Evolutionary conservation across 179 eudicot genomes (phyloP).

Genomic region (Drosera spatulata): DNA sequence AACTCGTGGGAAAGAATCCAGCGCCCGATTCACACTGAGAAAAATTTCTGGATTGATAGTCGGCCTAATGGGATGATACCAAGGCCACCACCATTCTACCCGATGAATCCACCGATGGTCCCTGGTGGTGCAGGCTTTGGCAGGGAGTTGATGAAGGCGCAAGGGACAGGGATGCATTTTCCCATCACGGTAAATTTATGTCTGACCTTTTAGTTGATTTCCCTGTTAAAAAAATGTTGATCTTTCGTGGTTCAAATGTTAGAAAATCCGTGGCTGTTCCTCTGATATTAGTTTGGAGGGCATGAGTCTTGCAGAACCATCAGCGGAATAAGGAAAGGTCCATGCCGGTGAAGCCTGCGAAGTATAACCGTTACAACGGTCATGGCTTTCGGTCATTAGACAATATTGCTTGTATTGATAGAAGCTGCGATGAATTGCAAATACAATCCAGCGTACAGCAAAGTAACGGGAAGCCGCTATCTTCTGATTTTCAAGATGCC

Average conservation of each 20-base stretch:
- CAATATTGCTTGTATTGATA: not conserved
- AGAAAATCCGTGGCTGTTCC: slow-evolving; percentile 11
- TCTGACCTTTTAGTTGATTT: not conserved
- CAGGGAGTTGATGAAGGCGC: slow-evolving; percentile 33
- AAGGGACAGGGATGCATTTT: slow-evolving; percentile 53
- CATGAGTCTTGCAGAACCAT: too few species aligned
- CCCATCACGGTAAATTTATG: slow-evolving; percentile 20
- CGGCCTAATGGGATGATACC: slow-evolving; percentile 21
- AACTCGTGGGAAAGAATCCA: slow-evolving; percentile 17
- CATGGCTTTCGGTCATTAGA: not conserved
- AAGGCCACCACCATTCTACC: slow-evolving; percentile 15
- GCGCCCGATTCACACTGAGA: slow-evolving; percentile 13
- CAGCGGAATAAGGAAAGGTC: too few species aligned
- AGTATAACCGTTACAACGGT: slow-evolving; percentile 24
- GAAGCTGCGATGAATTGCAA: not conserved
- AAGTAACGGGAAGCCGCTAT: slow-evolving; percentile 15
- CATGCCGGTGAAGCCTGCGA: not conserved
- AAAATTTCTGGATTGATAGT: slow-evolving; percentile 21
- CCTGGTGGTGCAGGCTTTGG: slow-evolving; percentile 22
- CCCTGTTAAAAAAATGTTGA: not conserved
- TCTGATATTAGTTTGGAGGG: too few species aligned
- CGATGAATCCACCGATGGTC: slow-evolving; percentile 12
- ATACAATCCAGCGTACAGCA: slow-evolving; percentile 23
- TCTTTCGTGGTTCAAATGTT: slow-evolving; percentile 18
- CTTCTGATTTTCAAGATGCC: slow-evolving; percentile 13